Evolutionary conservation across 2,329 filamentous ascomycete genomes (phyloP), one percentile per base, ranked within the genome.

Genomic region (Xylariaceae sp.): DNA sequence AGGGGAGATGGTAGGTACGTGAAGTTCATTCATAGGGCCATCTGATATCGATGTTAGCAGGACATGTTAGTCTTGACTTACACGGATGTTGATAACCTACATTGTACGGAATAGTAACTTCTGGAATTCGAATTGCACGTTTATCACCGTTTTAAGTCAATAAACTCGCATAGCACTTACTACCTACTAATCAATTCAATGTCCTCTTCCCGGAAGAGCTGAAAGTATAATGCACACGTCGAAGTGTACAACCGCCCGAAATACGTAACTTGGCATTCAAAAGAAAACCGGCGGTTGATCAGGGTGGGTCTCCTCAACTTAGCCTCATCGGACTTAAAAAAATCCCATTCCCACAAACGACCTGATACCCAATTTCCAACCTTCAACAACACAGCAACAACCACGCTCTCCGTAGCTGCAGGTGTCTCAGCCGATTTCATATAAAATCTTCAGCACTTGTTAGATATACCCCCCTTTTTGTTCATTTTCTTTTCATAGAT

Each of bases 301-400:
- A 4, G 5, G 23, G 37, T 53, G 15, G 44, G 34, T 55, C 47
- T n/a, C 51, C 42, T 8, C 6, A 37, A n/a, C 17, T 49, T 69
- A 69, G 68, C 68, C 66, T 67, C 63, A 66, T 68, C 65, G 64
- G 56, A 58, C 48, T 55, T 55, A 44, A 55, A 56, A 45, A 45
- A 42, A 42, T 42, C 9, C 42, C n/a, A 13, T n/a, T 7, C 42
- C 37, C 42, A 45, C 42, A 13, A 45, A n/a, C 42, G n/a, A 45
- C 42, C 42, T 6, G 42, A 13, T 45, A n/a, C 42, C 10, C 9
- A 45, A 13, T 45, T 15, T 30, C 42, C 42, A 15, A n/a, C 42
- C 42, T 45, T 45, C 42, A 30, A 15, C 13, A 45, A n/a, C 42
- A 62, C 53, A 18, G 2, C 52, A 52, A 30, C 47, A 35, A 53